Conservation (phyloP, 371 early-diverging fungal genomes). For the Cokeromyces recurvatus region DNA sequence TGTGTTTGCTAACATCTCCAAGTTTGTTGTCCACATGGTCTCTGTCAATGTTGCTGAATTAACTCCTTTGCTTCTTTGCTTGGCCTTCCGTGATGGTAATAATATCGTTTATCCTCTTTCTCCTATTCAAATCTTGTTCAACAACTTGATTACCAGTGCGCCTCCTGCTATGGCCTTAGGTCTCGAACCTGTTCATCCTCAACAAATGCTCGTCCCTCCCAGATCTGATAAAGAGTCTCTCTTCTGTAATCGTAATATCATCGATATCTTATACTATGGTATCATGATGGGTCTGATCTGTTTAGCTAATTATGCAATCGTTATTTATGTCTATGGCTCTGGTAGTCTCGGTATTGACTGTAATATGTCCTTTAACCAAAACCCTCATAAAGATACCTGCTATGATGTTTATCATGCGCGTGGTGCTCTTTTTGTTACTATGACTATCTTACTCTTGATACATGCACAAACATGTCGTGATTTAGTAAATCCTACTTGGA, state of each 20-base stretch:
- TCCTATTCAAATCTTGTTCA: constrained; percentile 80
- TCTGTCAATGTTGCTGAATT: constrained; percentile 79
- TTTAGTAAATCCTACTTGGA: constrained; percentile 55
- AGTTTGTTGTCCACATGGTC: constrained; percentile 85
- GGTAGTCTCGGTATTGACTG: constrained; percentile 59
- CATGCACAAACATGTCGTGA: constrained; percentile 72
- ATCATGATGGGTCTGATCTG: constrained; percentile 61
- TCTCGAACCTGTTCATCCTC: constrained; percentile 74
- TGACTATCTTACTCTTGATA: constrained; percentile 62
- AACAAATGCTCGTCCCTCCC: constrained; percentile 82
- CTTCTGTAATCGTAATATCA: constrained; percentile 59
- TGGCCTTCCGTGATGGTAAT: constrained; percentile 56
- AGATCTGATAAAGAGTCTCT: constrained; percentile 61
- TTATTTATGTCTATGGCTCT: constrained; percentile 49
- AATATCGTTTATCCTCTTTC: constrained; percentile 66
- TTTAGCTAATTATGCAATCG: constrained; percentile 61
- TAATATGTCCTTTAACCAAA: constrained; percentile 33
- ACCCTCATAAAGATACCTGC: constrained; percentile 47
- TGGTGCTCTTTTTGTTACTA: constrained; percentile 61
- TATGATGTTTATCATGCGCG: constrained; percentile 67
- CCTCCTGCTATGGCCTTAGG: constrained; percentile 85
- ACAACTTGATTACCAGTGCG: constrained; percentile 74
- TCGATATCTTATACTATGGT: constrained; percentile 75
- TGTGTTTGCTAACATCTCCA: constrained; percentile 86
- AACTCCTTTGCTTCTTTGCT: constrained; percentile 60